Evolutionary conservation across 352 stramenopile species (phyloP), one percentile per base, ranked within the genome.

Genomic region (Phytopythium aichiense): DNA sequence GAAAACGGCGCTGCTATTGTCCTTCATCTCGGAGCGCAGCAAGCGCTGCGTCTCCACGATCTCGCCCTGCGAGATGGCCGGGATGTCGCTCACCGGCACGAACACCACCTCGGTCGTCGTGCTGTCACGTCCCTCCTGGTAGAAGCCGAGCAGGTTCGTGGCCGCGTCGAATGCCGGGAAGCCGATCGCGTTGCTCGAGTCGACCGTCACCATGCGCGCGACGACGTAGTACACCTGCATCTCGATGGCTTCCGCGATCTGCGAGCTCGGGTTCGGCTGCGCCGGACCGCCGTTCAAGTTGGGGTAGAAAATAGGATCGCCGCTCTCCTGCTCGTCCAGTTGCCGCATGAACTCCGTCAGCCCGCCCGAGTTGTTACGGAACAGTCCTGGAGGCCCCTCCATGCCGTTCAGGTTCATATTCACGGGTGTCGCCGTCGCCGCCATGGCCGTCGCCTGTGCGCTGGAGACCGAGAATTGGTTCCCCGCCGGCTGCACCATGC

Each of bases 171-270:
- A 94, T 12, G 84, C 84, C 18, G 84, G 82, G 60, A 94, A 92
- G 15, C 84, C 84, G 52, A 91, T 90, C 18, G 80, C 71, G 53
- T 84, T 88, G 56, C 72, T 91, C 23, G 77, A 64, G 60, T 88
- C 80, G 13, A 94, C 66, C 25, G 81, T 88, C 40, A 89, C 80
- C 82, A 91, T 92, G 13, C 79, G 71, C 43, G 84, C 84, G 3
- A 94, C 66, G 5, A 94, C 84, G 49, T 88, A 92, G 54, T 77
- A 94, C 57, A 94, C 82, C 70, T 94, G 79, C 69, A 88, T 74
- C 64, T 92, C 82, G 52, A 94, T 94, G 11, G 85, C 85, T 42
- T 89, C 64, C 0, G 75, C 70, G 52, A 94, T 71, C 42, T 90
- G 81, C 22, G 64, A 72, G 46, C 59, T 73, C 23, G 46, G 54